Percentiles rank a stretch among this genome's conserved stretches.
These are phyloP conservation scores for Dactylis glomerata DNA, from an alignment of 176 grass and related monocot genomes.

Conservation along the genomic window DNA sequence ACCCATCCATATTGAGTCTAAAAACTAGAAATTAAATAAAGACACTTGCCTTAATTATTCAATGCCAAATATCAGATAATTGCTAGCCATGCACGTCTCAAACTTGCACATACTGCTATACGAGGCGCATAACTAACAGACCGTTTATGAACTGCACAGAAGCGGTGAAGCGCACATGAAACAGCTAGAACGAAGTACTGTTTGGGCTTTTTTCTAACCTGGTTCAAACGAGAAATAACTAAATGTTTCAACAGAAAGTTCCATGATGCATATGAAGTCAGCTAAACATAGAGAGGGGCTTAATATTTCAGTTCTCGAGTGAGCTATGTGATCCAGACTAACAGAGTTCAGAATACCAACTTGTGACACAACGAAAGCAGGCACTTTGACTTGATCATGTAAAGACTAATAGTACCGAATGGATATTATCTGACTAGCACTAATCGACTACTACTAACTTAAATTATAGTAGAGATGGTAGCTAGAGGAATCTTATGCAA, in stretches of 20 bases:
- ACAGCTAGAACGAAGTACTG: background rate
- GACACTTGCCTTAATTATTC: background rate
- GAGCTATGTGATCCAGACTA: background rate
- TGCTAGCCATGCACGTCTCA: background rate
- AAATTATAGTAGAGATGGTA: background rate
- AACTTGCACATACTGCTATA: background rate
- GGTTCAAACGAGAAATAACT: background rate
- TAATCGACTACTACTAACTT: conserved; percentile 23
- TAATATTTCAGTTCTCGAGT: background rate
- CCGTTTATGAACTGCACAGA: background rate
- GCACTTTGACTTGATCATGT: conserved; percentile 12
- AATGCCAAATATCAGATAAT: background rate
- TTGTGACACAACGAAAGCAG: background rate
- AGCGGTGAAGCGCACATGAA: conserved; percentile 14
- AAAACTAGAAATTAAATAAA: background rate
- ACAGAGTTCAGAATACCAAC: background rate
- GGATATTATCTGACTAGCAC: background rate
- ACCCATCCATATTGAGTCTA: background rate
- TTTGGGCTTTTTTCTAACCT: background rate
- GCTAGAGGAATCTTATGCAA: conserved; percentile 44
- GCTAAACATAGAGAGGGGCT: background rate
- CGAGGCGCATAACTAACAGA: background rate
- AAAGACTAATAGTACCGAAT: background rate
- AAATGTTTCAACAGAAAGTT: background rate
- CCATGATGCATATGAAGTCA: background rate